Base-by-base conservation (phyloP, 2,329 filamentous ascomycete species). In the Colletotrichum sp. region DNA sequence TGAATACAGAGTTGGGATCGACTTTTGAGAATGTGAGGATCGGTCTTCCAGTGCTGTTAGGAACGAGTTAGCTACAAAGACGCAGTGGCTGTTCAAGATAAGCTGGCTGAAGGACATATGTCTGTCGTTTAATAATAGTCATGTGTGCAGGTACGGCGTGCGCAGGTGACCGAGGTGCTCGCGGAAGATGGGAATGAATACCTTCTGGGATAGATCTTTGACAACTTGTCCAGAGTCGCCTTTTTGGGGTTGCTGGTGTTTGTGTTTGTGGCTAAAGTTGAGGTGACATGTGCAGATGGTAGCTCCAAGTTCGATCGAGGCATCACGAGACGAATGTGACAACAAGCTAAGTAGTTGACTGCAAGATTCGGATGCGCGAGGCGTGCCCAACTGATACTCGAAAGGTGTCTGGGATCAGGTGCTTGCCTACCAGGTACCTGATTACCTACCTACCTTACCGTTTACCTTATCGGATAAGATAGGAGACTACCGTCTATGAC, bases 141-240 rank as follows among this genome's bases (percentile, higher is more conserved):
- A 72, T 67, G 73, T 62, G 70, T 62, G 27, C 25, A 25, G 30
- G 22, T 30, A 61, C n/a, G 13, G 43, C 13, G 39, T 52, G 65
- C 36, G 39, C 73, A 73, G 73, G 69, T 75, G 73, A 75, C 62
- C 22, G 30, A 43, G 28, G 60, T 55, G 30, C 28, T 61, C 18
- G 28, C 28, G 28, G 43, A 52, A 52, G n/a, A 52, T 52, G 43
- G 34, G 34, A 28, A 64, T 64, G 34, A 28, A 64, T 64, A 64
- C 61, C 22, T 43, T 39, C 32, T 43, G 58, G n/a, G 65, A n/a
- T 13, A 43, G 30, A 39, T 27, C 61, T 60, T 56, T 22, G 60
- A 56, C 69, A 74, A 67, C 60, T 58, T 27, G 30, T 52, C 60
- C 34, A 60, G 36, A 65, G 48, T 58, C 27, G n/a, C 39, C 58